Base-by-base conservation (phyloP, 2,329 filamentous ascomycete species). In the Xylariaceae sp. region DNA sequence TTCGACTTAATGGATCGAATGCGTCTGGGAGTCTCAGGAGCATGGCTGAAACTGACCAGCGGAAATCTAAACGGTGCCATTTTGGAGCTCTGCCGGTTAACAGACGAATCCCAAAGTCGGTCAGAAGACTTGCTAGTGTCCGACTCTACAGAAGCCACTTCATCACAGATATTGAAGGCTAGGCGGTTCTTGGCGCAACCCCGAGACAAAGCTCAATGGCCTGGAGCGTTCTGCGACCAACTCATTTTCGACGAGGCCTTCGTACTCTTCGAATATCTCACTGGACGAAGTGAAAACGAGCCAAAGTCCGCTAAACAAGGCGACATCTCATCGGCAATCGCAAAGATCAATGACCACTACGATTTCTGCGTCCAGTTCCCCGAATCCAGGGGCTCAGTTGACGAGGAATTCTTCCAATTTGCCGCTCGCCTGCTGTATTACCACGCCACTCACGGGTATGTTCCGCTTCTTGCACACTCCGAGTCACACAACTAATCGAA, bases 321-420 rank as follows among this genome's bases (percentile, higher is more conserved):
- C 48, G 78, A 82, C 59, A 79, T 87, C 33, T 69, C 72, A 7
- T 71, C 76, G n/a, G 76, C 75, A 34, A 75, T 79, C 59, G 63
- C 63, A 7, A 67, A 64, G 50, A 71, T 77, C 48, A 72, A 66
- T 33, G 60, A 58, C 10, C 75, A 72, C 51, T 79, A 76, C 9
- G 59, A 63, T 1, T 75, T 75, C 3, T 68, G 83, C 5, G 61
- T 65, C 5, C 64, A 71, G 2, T 73, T 71, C 33, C 63, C 67
- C 6, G 59, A 68, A 6, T 63, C 60, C 6, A 43, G 56, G 0
- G 69, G 70, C 7, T 56, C 70, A 0, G 63, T 71, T 2, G 78
- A 83, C 36, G 88, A 96, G 67, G 71, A 80, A 1, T 71, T 90
- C 0, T 79, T 92, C 14, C 89, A 96, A 71, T 78, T 78, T 50